Conservation (phyloP, 1,284 basidiomycete species). For the Entoloma clypeatum region DNA sequence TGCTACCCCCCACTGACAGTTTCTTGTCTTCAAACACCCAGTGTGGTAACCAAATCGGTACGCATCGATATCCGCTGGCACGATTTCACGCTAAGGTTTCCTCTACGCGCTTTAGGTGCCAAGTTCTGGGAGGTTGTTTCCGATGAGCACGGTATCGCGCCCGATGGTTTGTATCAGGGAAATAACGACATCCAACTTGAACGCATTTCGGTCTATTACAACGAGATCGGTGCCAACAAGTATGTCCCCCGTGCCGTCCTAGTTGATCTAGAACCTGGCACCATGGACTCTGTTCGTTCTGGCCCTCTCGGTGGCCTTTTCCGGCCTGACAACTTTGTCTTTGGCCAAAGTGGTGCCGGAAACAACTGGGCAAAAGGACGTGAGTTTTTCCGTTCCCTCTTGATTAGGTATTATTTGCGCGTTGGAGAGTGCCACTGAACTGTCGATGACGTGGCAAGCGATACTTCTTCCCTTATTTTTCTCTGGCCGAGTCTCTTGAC, state of each 20-base stretch:
- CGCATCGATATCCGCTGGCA: slow-evolving; percentile 28
- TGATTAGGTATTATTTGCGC: background rate
- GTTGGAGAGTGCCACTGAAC: background rate
- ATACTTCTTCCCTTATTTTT: too few species aligned
- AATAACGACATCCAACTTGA: slow-evolving; percentile 95
- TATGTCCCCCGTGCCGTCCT: slow-evolving; percentile 96
- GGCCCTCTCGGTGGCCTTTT: slow-evolving; percentile 84
- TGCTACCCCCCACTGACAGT: slow-evolving; percentile 14
- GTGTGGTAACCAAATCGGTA: slow-evolving; percentile 98
- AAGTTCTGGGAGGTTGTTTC: slow-evolving; percentile 99
- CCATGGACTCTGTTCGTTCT: slow-evolving; percentile 92
- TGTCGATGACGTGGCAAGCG: background rate
- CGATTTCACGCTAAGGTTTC: slow-evolving; percentile 19
- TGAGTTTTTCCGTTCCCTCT: slow-evolving; percentile 35
- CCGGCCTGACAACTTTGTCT: slow-evolving; percentile 95
- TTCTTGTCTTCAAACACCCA: slow-evolving; percentile 34
- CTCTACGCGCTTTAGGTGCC: slow-evolving; percentile 62
- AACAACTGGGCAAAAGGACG: slow-evolving; percentile 97
- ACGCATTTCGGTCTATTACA: slow-evolving; percentile 96
- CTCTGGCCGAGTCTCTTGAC: background rate
- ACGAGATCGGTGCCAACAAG: slow-evolving; percentile 87
- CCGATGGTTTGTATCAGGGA: slow-evolving; percentile 91
- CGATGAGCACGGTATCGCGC: slow-evolving; percentile 95
- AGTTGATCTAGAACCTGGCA: slow-evolving; percentile 94
- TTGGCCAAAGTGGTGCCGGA: slow-evolving; percentile 87